Conservation (phyloP, 2,329 filamentous ascomycete species). For the Fusarium duplospermum region DNA sequence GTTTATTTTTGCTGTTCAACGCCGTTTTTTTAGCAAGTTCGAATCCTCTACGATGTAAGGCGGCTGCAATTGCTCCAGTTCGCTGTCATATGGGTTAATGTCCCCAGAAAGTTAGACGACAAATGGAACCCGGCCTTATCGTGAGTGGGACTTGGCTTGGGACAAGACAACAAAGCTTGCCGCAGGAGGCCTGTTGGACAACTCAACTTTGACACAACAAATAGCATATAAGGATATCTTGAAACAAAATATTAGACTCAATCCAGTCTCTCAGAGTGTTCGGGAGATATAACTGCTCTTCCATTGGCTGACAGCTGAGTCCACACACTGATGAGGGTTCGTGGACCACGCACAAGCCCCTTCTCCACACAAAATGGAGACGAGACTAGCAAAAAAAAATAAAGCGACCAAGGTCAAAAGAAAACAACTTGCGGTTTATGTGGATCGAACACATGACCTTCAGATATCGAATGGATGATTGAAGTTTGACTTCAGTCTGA, state of each 20-base stretch:
- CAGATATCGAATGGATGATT: conserved; percentile 40
- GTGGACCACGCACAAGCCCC: not conserved
- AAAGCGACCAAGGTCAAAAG: conserved; percentile 11
- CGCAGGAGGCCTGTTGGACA: not conserved
- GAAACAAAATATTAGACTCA: not conserved
- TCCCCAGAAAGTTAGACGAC: not conserved
- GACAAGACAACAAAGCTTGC: not conserved
- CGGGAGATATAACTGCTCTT: not conserved
- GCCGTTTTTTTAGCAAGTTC: not conserved
- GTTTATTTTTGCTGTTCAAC: not conserved
- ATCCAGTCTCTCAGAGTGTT: not conserved
- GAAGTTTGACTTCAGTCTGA: conserved; percentile 41
- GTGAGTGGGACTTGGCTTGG: too few relatives aligned
- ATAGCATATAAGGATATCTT: not conserved
- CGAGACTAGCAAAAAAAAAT: not conserved
- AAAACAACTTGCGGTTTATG: conserved; percentile 40
- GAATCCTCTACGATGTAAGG: not conserved
- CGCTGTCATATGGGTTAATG: not conserved
- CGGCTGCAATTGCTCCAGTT: not conserved
- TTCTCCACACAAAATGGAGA: not conserved
- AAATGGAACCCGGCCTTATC: not conserved
- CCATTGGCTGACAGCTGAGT: not conserved
- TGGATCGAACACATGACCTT: conserved; percentile 49
- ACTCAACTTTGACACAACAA: not conserved
- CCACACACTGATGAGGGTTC: not conserved